Percentiles rank a stretch among this genome's conserved stretches.
These are phyloP conservation scores for Fusarium foetens DNA, from an alignment of 2,329 filamentous ascomycete species.

Conservation along the genomic window DNA sequence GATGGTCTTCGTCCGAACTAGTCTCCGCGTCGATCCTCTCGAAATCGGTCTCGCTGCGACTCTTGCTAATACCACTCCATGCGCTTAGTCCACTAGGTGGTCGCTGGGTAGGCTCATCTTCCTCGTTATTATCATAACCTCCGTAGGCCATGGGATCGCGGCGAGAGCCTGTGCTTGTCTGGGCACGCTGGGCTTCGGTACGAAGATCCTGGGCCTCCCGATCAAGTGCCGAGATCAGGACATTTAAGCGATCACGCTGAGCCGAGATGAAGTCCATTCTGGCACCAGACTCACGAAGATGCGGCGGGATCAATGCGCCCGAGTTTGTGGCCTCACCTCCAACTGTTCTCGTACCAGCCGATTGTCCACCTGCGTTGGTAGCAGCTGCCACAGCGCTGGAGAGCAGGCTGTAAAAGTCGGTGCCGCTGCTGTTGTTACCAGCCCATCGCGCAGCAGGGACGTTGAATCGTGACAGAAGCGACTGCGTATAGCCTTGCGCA, in stretches of 20 bases:
- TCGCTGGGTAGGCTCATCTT: conserved; percentile 52
- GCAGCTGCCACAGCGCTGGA: conserved; percentile 77
- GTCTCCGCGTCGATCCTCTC: conserved; percentile 86
- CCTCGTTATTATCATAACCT: conserved; percentile 45
- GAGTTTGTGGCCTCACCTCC: conserved; percentile 49
- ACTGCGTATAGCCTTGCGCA: conserved; percentile 76
- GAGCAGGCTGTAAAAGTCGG: conserved; percentile 82
- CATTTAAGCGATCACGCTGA: conserved; percentile 80
- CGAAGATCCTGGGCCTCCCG: conserved; percentile 75
- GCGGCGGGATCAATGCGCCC: conserved; percentile 75
- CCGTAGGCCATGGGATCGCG: conserved; percentile 41
- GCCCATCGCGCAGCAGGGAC: conserved; percentile 76
- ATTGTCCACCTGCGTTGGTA: conserved; percentile 55
- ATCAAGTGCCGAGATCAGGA: conserved; percentile 81
- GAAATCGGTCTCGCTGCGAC: conserved; percentile 87
- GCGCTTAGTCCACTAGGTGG: conserved; percentile 60
- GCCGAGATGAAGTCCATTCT: conserved; percentile 81
- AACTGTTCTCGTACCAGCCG: conserved; percentile 46
- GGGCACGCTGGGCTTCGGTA: conserved; percentile 47
- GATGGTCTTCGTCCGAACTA: conserved; percentile 63
- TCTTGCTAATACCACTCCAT: conserved; percentile 75
- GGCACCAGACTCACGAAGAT: conserved; percentile 69
- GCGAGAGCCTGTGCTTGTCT: conserved; percentile 36
- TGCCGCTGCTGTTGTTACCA: conserved; percentile 57
- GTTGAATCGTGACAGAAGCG: conserved; percentile 85